Conservation (phyloP, 805 yeast genomes). For the Saccharomycopsis sp. region DNA sequence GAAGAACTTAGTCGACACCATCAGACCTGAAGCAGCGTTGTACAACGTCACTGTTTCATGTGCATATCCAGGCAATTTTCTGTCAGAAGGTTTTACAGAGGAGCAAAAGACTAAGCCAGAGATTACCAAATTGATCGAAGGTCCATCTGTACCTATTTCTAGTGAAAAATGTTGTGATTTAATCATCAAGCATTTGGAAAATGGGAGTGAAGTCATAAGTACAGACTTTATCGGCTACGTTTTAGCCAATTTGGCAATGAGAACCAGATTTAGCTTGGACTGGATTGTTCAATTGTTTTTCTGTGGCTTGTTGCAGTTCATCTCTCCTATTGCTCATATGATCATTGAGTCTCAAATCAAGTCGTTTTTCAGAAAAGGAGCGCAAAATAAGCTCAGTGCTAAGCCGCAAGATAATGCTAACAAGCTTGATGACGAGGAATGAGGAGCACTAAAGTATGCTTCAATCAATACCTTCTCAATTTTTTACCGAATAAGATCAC, state of each 20-base stretch:
- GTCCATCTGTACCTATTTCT: conserved; percentile 63
- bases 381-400: too few species aligned
- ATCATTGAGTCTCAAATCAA: too few species aligned
- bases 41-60: conserved; percentile 63
- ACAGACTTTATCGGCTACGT: conserved; percentile 87
- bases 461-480: too few species aligned
- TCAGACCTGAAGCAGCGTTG: conserved; percentile 74
- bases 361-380: too few species aligned
- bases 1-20: conserved; percentile 59
- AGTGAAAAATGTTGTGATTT: conserved; percentile 58
- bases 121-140: conserved; percentile 77
- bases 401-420: too few species aligned
- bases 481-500: too few species aligned
- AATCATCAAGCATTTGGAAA: conserved; percentile 44
- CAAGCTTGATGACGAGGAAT: too few species aligned
- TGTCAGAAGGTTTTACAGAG: conserved; percentile 73
- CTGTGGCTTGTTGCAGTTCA: conserved; percentile 40
- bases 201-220: conserved; percentile 63
- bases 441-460: too few species aligned
- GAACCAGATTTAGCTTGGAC: conserved; percentile 58
- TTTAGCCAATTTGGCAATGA: conserved; percentile 55
- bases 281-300: conserved; percentile 43
- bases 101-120: conserved; percentile 82
- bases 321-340: conserved; percentile 52
- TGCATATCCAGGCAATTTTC: conserved; percentile 83